A percentile compares a stretch with the other conserved stretches of the same genome.
Conservation (phyloP, 768 basidiomycete species). For the Russula virescens region DNA sequence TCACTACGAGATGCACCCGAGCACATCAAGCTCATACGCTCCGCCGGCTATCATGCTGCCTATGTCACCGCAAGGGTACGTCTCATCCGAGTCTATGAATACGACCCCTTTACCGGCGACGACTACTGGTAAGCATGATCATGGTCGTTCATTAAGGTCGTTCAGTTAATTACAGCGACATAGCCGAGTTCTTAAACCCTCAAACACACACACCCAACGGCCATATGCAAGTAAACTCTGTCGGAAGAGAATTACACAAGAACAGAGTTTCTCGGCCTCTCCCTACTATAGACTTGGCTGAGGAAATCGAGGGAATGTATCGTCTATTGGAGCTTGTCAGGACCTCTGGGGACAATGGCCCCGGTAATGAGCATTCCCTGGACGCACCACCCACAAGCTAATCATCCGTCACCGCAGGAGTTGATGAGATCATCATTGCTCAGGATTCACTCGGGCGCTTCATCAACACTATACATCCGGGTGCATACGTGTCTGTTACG, state of each 20-base stretch:
- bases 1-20: neutral
- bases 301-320: slow-evolving; percentile 41
- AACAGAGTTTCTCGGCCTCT: neutral
- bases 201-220: too few relatives aligned
- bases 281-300: neutral
- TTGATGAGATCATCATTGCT: slow-evolving; percentile 57
- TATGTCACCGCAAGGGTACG: too few relatives aligned
- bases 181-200: neutral
- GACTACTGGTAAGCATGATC: neutral
- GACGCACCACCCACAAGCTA: neutral
- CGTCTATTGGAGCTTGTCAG: slow-evolving; percentile 48
- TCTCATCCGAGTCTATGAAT: neutral
- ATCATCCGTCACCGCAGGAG: slow-evolving; percentile 29
- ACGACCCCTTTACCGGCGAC: neutral
- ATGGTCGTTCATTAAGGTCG: neutral
- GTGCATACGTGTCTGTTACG: slow-evolving; percentile 43
- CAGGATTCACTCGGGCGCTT: slow-evolving; percentile 44
- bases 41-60: neutral
- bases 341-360: slow-evolving; percentile 45
- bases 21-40: neutral
- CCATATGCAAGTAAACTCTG: too few relatives aligned
- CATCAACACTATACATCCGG: slow-evolving; percentile 44
- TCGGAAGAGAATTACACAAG: too few relatives aligned
- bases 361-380: slow-evolving; percentile 35
- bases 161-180: too few relatives aligned